These are phyloP conservation scores for Hypoxylon sp. DNA, from an alignment of 2,329 filamentous ascomycete genomes.

Conservation along the genomic window DNA sequence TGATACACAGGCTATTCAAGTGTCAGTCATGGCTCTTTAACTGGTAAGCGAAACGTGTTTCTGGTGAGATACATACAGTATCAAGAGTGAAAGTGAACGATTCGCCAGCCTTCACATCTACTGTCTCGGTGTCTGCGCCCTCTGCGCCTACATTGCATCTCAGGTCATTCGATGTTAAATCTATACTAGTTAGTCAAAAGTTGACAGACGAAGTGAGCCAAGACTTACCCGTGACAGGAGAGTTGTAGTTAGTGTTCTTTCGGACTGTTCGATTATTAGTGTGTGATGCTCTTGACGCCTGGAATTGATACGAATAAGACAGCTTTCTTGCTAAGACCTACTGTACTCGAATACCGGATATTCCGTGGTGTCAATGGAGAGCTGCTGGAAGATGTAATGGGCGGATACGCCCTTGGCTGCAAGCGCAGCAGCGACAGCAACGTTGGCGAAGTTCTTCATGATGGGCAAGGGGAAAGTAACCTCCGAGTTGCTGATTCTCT, in stretches of 20 bases:
- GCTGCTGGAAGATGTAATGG: constrained; percentile 60
- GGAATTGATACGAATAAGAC: too few species aligned
- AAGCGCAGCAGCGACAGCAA: constrained; percentile 52
- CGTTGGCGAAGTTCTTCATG: constrained; percentile 53
- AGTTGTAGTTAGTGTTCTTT: constrained; percentile 63
- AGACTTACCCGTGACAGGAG: constrained; percentile 57
- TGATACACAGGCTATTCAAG: constrained; percentile 57
- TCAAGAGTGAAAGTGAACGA: constrained; percentile 57
- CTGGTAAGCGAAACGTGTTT: neutral
- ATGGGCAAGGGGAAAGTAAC: constrained; percentile 23
- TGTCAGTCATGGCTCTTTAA: constrained; percentile 10
- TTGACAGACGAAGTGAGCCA: neutral
- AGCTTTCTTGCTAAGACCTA: constrained; percentile 31
- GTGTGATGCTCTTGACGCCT: neutral
- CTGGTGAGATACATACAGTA: constrained; percentile 40
- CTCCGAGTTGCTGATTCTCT: constrained; percentile 13
- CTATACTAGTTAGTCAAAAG: constrained; percentile 44
- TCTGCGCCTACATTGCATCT: constrained; percentile 58
- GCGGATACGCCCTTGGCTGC: constrained; percentile 53
- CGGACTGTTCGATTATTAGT: constrained; percentile 52
- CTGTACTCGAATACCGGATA: constrained; percentile 56
- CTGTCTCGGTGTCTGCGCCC: constrained; percentile 53
- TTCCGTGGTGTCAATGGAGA: constrained; percentile 52
- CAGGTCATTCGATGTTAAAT: constrained; percentile 57
- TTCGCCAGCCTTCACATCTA: constrained; percentile 55